Evolutionary conservation across 176 grass and related monocot species (phyloP).

Genomic region (Carex pumila): DNA sequence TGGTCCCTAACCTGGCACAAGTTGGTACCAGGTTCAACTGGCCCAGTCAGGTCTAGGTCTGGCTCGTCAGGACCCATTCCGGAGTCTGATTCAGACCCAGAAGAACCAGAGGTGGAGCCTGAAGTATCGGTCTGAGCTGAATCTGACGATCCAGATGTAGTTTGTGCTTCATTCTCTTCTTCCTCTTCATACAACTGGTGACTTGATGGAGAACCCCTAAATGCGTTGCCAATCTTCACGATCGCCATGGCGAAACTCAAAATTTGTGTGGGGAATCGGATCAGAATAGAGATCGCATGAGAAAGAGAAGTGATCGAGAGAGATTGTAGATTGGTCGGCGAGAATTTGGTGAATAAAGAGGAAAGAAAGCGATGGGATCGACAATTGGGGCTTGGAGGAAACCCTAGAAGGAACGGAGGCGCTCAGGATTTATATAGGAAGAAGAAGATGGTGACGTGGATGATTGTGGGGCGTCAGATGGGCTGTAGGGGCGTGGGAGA

Average conservation of each 20-base stretch:
- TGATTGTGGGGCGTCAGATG: slow-evolving; percentile 21
- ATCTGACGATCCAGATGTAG: slow-evolving; percentile 37
- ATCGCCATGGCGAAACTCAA: slow-evolving; percentile 50
- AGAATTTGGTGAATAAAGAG: neutral
- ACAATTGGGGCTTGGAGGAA: slow-evolving; percentile 18
- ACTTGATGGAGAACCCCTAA: slow-evolving; percentile 38
- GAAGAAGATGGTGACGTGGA: slow-evolving; percentile 19
- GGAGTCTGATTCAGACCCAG: slow-evolving; percentile 40
- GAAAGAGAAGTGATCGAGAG: neutral
- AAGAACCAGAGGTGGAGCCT: neutral
- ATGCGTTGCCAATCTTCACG: slow-evolving; percentile 39
- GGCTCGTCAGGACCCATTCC: slow-evolving; percentile 63
- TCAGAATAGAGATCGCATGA: neutral
- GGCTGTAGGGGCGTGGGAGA: neutral
- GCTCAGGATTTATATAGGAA: slow-evolving; percentile 7
- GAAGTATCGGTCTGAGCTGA: slow-evolving; percentile 32
- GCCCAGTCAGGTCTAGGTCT: slow-evolving; percentile 35
- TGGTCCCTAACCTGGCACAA: slow-evolving; percentile 67
- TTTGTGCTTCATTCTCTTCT: slow-evolving; percentile 25
- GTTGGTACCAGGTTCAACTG: slow-evolving; percentile 37
- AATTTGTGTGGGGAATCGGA: neutral
- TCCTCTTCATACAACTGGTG: slow-evolving; percentile 45
- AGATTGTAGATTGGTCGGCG: neutral
- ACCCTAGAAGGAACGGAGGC: slow-evolving; percentile 36
- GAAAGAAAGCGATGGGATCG: neutral